Evolutionary conservation across 2,329 filamentous ascomycete genomes (phyloP).

Genomic region (Dendrostoma leiphaemia): DNA sequence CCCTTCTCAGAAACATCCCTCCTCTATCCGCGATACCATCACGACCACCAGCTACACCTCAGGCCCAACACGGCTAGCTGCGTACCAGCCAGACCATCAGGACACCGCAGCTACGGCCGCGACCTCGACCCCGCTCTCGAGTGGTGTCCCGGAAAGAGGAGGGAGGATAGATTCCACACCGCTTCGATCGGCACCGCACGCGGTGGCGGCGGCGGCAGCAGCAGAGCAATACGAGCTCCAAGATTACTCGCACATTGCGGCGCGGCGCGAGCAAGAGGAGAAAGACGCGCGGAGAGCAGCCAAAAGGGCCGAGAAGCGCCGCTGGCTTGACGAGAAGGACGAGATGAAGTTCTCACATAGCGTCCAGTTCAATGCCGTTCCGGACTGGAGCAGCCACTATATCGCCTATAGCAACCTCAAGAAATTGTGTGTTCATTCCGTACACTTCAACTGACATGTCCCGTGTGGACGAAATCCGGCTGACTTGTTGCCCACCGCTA

Average conservation of each 20-base stretch:
- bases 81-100: background rate
- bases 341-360: slow-evolving; percentile 99
- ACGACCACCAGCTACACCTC: slow-evolving; percentile 1
- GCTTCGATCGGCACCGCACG: background rate
- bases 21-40: slow-evolving; percentile 13
- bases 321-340: slow-evolving; percentile 69
- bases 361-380: slow-evolving; percentile 98
- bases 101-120: slow-evolving; percentile 3
- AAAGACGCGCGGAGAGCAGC: slow-evolving; percentile 32
- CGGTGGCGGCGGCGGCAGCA: background rate
- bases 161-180: slow-evolving; percentile 10
- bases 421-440: slow-evolving; percentile 70
- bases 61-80: slow-evolving; percentile 1
- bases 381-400: slow-evolving; percentile 99
- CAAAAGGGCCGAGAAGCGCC: slow-evolving; percentile 62
- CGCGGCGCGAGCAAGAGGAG: slow-evolving; percentile 27
- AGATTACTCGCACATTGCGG: slow-evolving; percentile 35
- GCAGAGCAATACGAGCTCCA: slow-evolving; percentile 38
- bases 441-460: background rate
- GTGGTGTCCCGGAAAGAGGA: slow-evolving; percentile 14
- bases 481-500: slow-evolving; percentile 32
- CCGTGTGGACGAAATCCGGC: background rate
- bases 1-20: slow-evolving; percentile 5
- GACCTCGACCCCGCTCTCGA: slow-evolving; percentile 8
- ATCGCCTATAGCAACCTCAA: slow-evolving; percentile 98